These are phyloP conservation scores for Solidago caesia DNA, from an alignment of 129 eudicot species.

Conservation along the genomic window DNA sequence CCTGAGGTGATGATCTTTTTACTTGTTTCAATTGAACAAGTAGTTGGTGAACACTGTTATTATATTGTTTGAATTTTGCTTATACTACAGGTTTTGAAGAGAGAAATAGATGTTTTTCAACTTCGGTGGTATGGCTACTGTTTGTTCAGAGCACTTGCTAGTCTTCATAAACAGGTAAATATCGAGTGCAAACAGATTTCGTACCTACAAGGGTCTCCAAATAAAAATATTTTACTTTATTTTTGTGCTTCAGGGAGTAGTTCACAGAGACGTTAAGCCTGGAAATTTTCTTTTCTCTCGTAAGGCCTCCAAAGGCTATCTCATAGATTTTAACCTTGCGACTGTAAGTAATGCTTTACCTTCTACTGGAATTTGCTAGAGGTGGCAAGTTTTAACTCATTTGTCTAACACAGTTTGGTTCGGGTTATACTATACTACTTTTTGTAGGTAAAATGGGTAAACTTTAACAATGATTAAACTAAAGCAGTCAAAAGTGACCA, in stretches of 20 bases:
- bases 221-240: background rate
- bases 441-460: background rate
- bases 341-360: slow-evolving; percentile 44
- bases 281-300: slow-evolving; percentile 91
- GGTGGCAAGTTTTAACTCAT: background rate
- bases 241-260: slow-evolving; percentile 68
- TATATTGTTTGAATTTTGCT: background rate
- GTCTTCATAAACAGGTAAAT: slow-evolving; percentile 92
- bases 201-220: background rate
- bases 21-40: background rate
- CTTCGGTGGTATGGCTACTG: slow-evolving; percentile 93
- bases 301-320: slow-evolving; percentile 62
- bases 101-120: slow-evolving; percentile 60
- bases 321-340: slow-evolving; percentile 97
- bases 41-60: background rate
- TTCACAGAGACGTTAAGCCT: slow-evolving; percentile 99
- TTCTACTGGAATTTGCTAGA: background rate
- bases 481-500: background rate
- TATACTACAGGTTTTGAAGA: slow-evolving; percentile 54
- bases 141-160: slow-evolving; percentile 87
- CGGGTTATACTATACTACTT: background rate
- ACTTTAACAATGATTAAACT: background rate
- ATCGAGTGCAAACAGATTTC: background rate
- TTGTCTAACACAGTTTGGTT: background rate
- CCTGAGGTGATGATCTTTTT: slow-evolving; percentile 64